Conservation (phyloP, 2,329 filamentous ascomycete species). For the Arachnomyces sp. region DNA sequence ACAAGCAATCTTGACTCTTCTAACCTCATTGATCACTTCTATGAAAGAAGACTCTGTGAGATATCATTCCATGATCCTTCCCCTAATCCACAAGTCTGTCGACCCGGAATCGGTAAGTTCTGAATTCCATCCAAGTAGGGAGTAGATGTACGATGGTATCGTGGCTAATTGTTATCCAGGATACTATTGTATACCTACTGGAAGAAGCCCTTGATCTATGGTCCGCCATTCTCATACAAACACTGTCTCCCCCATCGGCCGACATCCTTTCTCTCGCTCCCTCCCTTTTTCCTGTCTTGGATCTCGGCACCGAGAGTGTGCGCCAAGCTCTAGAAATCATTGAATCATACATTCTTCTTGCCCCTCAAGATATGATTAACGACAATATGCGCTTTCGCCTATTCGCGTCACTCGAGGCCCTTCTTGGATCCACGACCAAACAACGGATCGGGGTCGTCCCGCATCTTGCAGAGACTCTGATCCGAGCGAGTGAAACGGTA, state of each 20-base stretch:
- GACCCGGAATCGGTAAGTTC: constrained; percentile 60
- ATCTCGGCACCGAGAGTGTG: constrained; percentile 58
- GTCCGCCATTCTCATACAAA: constrained; percentile 64
- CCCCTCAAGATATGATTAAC: constrained; percentile 40
- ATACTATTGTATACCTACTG: constrained; percentile 70
- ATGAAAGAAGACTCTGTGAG: constrained; percentile 70
- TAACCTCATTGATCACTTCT: constrained; percentile 75
- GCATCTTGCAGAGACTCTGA: constrained; percentile 54
- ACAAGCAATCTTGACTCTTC: constrained; percentile 79
- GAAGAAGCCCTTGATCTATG: constrained; percentile 91
- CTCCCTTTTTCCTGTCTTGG: constrained; percentile 58
- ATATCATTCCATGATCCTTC: constrained; percentile 73
- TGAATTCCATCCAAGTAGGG: not conserved
- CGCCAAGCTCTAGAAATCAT: constrained; percentile 56
- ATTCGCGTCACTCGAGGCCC: constrained; percentile 31
- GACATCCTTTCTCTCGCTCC: constrained; percentile 58
- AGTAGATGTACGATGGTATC: not conserved
- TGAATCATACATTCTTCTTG: constrained; percentile 63
- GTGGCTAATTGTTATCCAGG: constrained; percentile 24
- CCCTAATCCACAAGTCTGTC: constrained; percentile 72
- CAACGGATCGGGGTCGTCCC: constrained; percentile 35
- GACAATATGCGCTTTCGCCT: constrained; percentile 31
- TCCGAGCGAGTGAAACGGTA: constrained; percentile 55
- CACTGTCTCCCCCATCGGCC: constrained; percentile 50
- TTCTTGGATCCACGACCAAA: constrained; percentile 32